Evolutionary conservation across 768 basidiomycete genomes (phyloP).

Genomic region (Boletus rubropictus): DNA sequence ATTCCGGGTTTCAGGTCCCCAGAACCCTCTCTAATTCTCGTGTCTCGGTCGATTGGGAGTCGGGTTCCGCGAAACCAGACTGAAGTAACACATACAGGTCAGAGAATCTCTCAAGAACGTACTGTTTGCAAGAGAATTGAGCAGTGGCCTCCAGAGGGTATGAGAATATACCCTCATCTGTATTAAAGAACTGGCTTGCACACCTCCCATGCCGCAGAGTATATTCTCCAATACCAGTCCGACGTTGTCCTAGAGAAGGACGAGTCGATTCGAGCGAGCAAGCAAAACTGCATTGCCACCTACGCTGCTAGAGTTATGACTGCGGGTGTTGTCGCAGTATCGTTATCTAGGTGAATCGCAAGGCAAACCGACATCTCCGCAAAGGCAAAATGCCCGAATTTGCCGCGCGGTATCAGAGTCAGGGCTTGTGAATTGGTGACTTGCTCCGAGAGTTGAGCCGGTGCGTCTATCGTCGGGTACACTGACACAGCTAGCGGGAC

Average conservation of each 20-base stretch:
- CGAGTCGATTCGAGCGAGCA: neutral
- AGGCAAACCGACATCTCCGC: neutral
- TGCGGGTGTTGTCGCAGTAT: neutral
- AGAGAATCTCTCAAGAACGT: constrained; percentile 48
- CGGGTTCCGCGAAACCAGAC: too few species aligned
- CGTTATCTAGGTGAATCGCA: neutral
- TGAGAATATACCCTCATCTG: too few species aligned
- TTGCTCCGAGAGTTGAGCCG: constrained; percentile 25
- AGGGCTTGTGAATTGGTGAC: constrained; percentile 24
- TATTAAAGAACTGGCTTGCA: neutral
- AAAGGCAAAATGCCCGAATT: neutral
- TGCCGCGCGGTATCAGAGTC: neutral
- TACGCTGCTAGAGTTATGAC: neutral
- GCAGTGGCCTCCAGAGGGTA: constrained; percentile 63
- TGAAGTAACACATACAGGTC: constrained; percentile 39
- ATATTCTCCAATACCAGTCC: neutral
- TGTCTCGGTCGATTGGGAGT: too few species aligned
- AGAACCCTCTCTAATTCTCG: too few species aligned
- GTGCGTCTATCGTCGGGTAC: constrained; percentile 52
- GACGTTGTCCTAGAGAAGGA: neutral
- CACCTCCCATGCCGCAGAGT: neutral
- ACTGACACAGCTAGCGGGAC: constrained; percentile 22
- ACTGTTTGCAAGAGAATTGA: constrained; percentile 47
- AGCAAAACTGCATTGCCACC: neutral
- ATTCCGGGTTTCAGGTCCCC: too few species aligned